These are phyloP conservation scores for Volvox africanus DNA, from an alignment of 139 green algal genomes.

Conservation along the genomic window DNA sequence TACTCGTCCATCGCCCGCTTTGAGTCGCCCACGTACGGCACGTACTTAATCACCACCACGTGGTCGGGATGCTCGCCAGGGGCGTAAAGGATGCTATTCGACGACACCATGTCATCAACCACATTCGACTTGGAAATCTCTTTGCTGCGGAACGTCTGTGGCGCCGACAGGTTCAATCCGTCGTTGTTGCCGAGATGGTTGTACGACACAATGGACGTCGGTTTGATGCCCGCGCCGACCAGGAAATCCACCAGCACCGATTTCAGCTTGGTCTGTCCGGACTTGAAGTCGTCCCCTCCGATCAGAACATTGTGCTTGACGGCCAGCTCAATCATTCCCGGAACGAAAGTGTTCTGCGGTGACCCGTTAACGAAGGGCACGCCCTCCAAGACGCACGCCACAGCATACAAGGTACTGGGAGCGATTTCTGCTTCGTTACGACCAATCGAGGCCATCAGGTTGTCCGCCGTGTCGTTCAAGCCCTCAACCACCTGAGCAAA, in stretches of 20 bases:
- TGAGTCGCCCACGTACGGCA: slow-evolving; percentile 97
- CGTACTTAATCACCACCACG: slow-evolving; percentile 99
- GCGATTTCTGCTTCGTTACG: slow-evolving; percentile 92
- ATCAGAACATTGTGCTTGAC: slow-evolving; percentile 90
- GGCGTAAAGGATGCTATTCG: slow-evolving; percentile 95
- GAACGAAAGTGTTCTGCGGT: slow-evolving; percentile 96
- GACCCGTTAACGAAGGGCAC: slow-evolving; percentile 99
- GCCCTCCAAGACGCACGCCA: slow-evolving; percentile 93
- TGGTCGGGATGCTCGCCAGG: slow-evolving; percentile 98
- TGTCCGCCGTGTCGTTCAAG: slow-evolving; percentile 96
- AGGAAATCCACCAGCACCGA: slow-evolving; percentile 98
- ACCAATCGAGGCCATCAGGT: slow-evolving; percentile 91
- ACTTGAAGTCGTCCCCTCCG: slow-evolving; percentile 99
- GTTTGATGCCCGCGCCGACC: slow-evolving; percentile 98
- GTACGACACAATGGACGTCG: slow-evolving; percentile 97
- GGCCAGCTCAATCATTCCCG: slow-evolving; percentile 86
- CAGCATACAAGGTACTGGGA: slow-evolving; percentile 95
- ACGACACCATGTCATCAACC: slow-evolving; percentile 98
- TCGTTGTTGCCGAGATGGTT: slow-evolving; percentile 99
- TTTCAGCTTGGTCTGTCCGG: slow-evolving; percentile 98
- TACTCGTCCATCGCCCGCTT: slow-evolving; percentile 99
- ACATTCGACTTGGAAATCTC: slow-evolving; percentile 99
- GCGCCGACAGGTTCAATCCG: slow-evolving; percentile 96
- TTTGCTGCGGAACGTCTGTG: slow-evolving; percentile 89
- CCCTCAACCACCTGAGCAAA: slow-evolving; percentile 90